These are phyloP conservation scores for Talaromyces piceae DNA, from an alignment of 2,329 filamentous ascomycete genomes.

Conservation along the genomic window DNA sequence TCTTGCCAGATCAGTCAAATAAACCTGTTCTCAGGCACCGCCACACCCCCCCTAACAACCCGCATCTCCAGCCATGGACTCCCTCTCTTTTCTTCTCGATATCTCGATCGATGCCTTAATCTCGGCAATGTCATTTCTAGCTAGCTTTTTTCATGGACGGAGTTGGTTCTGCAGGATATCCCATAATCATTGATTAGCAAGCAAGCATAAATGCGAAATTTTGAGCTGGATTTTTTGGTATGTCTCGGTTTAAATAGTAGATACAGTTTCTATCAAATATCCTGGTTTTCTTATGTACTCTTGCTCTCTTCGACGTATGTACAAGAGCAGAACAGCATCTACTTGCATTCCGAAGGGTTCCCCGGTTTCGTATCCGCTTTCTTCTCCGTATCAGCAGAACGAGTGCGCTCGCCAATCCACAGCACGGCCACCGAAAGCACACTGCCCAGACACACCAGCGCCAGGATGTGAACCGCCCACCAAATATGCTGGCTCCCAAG, in stretches of 20 bases:
- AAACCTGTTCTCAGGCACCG: too few species aligned
- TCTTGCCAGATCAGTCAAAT: not conserved
- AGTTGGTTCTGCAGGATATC: not conserved
- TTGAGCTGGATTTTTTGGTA: not conserved
- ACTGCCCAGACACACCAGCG: conserved; percentile 44
- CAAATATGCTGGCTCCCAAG: conserved; percentile 85
- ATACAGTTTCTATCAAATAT: not conserved
- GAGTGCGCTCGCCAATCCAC: not conserved
- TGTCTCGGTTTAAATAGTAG: too few species aligned
- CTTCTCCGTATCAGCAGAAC: not conserved
- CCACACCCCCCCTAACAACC: too few species aligned
- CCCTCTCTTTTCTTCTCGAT: not conserved
- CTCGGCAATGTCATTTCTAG: too few species aligned
- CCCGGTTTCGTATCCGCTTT: not conserved
- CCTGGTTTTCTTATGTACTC: not conserved
- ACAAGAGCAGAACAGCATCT: not conserved
- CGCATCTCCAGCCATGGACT: too few species aligned
- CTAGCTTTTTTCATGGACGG: not conserved
- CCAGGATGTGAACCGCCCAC: conserved; percentile 80
- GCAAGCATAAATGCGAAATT: not conserved
- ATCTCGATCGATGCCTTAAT: too few species aligned
- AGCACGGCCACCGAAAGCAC: conserved; percentile 16
- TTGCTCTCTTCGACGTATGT: not conserved
- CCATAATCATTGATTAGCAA: not conserved
- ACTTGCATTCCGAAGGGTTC: not conserved